These are phyloP conservation scores for Capillidium rhysosporum DNA, from an alignment of 371 early-diverging fungal genomes.

Conservation along the genomic window DNA sequence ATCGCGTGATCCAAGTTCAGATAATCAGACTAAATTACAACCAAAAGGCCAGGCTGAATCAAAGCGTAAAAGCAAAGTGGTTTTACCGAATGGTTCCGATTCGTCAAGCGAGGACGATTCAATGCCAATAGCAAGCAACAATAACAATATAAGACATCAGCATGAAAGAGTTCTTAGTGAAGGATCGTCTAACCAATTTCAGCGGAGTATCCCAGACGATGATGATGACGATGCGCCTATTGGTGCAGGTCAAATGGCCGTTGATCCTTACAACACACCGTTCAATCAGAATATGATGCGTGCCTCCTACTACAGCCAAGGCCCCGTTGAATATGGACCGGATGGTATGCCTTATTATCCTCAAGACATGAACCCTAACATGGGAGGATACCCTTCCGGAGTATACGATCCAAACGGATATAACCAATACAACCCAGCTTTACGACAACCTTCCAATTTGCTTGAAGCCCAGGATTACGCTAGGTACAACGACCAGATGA, in stretches of 20 bases:
- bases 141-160: not conserved
- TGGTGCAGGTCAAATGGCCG: not conserved
- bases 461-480: conserved; percentile 2
- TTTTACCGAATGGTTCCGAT: not conserved
- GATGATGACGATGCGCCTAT: conserved; percentile 6
- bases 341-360: conserved; percentile 6
- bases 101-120: conserved; percentile 2
- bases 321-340: not conserved
- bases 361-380: not conserved
- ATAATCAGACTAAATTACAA: too few species aligned
- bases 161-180: too few species aligned
- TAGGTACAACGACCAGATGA: not conserved
- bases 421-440: not conserved
- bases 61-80: not conserved
- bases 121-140: not conserved
- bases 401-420: not conserved
- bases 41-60: not conserved
- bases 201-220: not conserved
- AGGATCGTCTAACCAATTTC: too few species aligned
- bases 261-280: not conserved
- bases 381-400: not conserved
- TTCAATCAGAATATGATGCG: not conserved
- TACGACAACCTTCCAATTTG: not conserved
- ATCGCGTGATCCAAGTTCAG: too few species aligned
- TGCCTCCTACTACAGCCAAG: not conserved